These are phyloP conservation scores for Coemansia sp. DNA, from an alignment of 192 early-diverging fungal genomes.

Conservation along the genomic window DNA sequence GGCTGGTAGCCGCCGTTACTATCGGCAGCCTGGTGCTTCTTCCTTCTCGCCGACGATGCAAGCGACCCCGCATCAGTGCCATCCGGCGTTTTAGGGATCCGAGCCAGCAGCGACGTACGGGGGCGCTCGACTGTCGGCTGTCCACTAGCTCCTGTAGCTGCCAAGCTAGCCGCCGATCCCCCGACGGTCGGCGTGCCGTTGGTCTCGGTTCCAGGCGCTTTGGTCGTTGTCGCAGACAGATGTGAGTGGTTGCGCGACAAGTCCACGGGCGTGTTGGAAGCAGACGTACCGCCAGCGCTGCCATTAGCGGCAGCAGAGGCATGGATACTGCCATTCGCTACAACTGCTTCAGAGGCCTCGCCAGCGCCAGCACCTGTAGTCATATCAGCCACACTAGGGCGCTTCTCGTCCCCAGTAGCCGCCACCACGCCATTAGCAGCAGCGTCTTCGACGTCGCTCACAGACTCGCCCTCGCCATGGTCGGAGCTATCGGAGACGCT, in stretches of 20 bases:
- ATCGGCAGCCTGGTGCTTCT: conserved; percentile 1
- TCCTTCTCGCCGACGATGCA: conserved; percentile 7
- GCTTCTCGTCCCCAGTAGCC: not conserved
- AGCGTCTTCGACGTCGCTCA: conserved; percentile 21
- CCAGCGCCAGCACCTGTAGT: not conserved
- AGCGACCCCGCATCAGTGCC: conserved; percentile 17
- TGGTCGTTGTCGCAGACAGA: conserved; percentile 6
- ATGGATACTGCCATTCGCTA: not conserved
- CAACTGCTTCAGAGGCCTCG: not conserved
- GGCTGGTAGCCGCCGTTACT: not conserved
- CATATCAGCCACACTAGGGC: not conserved
- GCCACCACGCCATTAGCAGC: not conserved
- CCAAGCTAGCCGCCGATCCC: not conserved
- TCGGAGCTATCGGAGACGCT: not conserved
- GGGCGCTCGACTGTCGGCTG: not conserved
- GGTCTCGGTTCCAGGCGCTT: conserved; percentile 5
- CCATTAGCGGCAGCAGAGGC: not conserved
- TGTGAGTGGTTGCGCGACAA: not conserved
- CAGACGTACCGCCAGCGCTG: conserved; percentile 3
- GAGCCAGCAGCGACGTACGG: conserved; percentile 19
- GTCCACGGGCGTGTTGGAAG: not conserved
- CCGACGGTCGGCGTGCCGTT: conserved; percentile 2
- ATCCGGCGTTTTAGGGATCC: conserved; percentile 33
- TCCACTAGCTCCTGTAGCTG: not conserved
- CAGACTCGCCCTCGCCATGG: conserved; percentile 2